These are phyloP conservation scores for Penicillium concentricum DNA, from an alignment of 2,329 filamentous ascomycete species.

Conservation along the genomic window DNA sequence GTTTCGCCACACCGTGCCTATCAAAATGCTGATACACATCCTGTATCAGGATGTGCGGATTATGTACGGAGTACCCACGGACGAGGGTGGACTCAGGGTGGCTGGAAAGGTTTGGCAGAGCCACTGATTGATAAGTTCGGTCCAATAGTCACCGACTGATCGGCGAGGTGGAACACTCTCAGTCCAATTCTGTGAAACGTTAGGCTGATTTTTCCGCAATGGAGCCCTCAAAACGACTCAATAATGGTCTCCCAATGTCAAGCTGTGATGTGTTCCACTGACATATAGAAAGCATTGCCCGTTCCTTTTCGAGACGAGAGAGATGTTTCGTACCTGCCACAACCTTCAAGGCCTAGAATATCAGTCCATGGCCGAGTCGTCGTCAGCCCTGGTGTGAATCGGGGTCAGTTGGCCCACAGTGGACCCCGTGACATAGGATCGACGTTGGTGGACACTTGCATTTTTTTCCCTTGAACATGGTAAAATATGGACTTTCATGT, in stretches of 20 bases:
- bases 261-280: neutral
- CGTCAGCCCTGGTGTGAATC: constrained; percentile 14
- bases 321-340: neutral
- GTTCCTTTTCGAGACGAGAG: neutral
- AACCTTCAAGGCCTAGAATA: neutral
- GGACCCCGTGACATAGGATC: neutral
- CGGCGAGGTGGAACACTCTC: neutral
- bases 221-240: neutral
- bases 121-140: constrained; percentile 2
- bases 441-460: neutral
- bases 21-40: constrained; percentile 11
- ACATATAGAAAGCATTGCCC: neutral
- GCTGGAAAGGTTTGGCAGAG: neutral
- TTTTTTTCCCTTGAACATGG: neutral
- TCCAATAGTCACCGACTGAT: neutral
- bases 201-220: neutral
- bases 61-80: neutral
- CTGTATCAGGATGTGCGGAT: constrained; percentile 7
- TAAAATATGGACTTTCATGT: neutral
- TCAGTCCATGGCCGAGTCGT: constrained; percentile 4
- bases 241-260: neutral
- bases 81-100: neutral
- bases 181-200: neutral
- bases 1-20: constrained; percentile 4
- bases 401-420: neutral